Conservation (phyloP, 2,329 filamentous ascomycete genomes). For the Xenosphaeropsis pyriputrescens region DNA sequence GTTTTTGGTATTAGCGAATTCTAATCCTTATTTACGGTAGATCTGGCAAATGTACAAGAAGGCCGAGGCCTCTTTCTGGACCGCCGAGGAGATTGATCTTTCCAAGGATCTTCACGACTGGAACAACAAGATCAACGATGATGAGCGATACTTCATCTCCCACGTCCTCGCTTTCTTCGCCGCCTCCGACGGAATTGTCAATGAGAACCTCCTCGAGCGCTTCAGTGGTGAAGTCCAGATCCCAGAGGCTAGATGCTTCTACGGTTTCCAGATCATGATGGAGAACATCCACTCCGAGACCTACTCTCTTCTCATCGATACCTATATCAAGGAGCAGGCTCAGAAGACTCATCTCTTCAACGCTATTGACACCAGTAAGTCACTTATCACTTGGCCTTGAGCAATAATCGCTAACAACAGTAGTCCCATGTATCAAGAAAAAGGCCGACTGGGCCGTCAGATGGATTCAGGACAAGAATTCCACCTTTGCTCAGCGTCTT, state of each 20-base stretch:
- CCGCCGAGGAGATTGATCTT: slow-evolving; percentile 96
- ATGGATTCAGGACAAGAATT: slow-evolving; percentile 90
- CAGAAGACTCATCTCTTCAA: slow-evolving; percentile 95
- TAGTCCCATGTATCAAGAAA: slow-evolving; percentile 90
- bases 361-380: slow-evolving; percentile 89
- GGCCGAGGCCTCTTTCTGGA: slow-evolving; percentile 99
- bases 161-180: slow-evolving; percentile 99
- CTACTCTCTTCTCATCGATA: slow-evolving; percentile 97
- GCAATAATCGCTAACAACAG: background rate
- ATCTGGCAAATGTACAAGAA: slow-evolving; percentile 99
- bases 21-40: slow-evolving; percentile 29
- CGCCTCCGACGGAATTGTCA: slow-evolving; percentile 96
- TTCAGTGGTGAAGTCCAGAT: slow-evolving; percentile 97
- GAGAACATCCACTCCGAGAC: slow-evolving; percentile 99
- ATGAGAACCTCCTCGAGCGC: slow-evolving; percentile 96
- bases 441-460: slow-evolving; percentile 96
- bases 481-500: slow-evolving; percentile 87
- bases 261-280: slow-evolving; percentile 99
- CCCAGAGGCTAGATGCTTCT: slow-evolving; percentile 97
- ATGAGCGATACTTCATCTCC: slow-evolving; percentile 96
- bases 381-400: background rate
- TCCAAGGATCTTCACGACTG: slow-evolving; percentile 99
- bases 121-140: slow-evolving; percentile 94
- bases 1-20: slow-evolving; percentile 25
- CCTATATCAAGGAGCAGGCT: slow-evolving; percentile 95